Evolutionary conservation across 2,329 filamentous ascomycete species (phyloP), one percentile per base, ranked within the genome.

Genomic region (Orbilia quercus): DNA sequence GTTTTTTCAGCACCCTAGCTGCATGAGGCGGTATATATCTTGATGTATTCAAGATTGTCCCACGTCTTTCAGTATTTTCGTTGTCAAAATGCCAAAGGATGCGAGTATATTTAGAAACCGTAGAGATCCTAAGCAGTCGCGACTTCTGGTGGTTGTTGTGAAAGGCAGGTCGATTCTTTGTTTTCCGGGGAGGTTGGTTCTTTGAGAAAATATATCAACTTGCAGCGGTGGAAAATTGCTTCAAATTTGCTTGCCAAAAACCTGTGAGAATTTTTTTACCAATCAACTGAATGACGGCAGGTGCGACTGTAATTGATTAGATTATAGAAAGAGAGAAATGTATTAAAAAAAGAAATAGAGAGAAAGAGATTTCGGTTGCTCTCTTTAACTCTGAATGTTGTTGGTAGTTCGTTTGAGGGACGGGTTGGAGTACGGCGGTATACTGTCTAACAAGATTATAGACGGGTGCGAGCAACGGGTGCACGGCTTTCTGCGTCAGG

Each of bases 81-180:
- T 20, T 53, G 18, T 53, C 20, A 20, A n/a, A n/a, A n/a, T n/a
- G n/a, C n/a, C n/a, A n/a, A n/a, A n/a, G 5, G 16, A 6, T 34
- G 31, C 31, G 31, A 40, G 36, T 40, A 4, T 3, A 12, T 40
- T 40, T 16, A 40, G 36, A 40, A 31, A 31, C n/a, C 11, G 36
- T 14, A 7, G 22, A 25, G 18, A 42, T 12, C 3, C 31, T n/a
- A 16, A 14, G 11, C 34, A 25, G 18, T 31, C 7, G n/a, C 42
- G 5, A 20, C 18, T 45, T 6, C 42, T 22, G 18, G 11, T 31
- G 45, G 5, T n/a, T 57, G 62, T 66, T 66, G 50, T 65, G 50
- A 66, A 66, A 58, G 62, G 23, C 16, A 23, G 36, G 51, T 66
- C 51, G 62, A 40, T 59, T 59, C 63, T 67, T 67, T 67, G 63